These are phyloP conservation scores for Penicillium salamii DNA, from an alignment of 495 filamentous ascomycete genomes.

Conservation along the genomic window DNA sequence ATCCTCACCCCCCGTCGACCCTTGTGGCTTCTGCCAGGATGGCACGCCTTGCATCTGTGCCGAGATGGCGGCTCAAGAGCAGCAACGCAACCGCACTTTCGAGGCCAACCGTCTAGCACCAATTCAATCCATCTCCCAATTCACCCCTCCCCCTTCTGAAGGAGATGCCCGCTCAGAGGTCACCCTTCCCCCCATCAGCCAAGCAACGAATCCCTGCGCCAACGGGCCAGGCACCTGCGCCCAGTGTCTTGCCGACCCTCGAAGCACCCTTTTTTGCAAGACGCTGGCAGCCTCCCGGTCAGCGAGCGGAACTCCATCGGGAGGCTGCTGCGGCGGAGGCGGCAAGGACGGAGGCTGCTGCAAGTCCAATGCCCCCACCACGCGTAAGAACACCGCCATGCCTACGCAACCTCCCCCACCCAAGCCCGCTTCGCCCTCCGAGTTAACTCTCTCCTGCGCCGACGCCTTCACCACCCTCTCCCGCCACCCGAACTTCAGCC, in stretches of 20 bases:
- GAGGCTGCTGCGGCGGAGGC: slow-evolving; percentile 51
- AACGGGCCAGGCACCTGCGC: slow-evolving; percentile 78
- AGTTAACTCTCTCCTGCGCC: slow-evolving; percentile 59
- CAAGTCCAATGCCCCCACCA: slow-evolving; percentile 31
- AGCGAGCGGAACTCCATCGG: slow-evolving; percentile 44
- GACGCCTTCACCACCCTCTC: slow-evolving; percentile 81
- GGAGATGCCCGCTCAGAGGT: slow-evolving; percentile 53
- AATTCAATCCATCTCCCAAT: slow-evolving; percentile 52
- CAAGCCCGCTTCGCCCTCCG: slow-evolving; percentile 28
- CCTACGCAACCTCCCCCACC: slow-evolving; percentile 22
- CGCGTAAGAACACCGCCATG: slow-evolving; percentile 27
- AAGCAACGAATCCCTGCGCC: slow-evolving; percentile 54
- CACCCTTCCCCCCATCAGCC: slow-evolving; percentile 37
- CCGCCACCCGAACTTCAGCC: slow-evolving; percentile 74
- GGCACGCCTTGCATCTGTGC: slow-evolving; percentile 83
- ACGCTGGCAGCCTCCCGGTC: slow-evolving; percentile 66
- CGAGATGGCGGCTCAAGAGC: slow-evolving; percentile 58
- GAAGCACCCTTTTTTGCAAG: slow-evolving; percentile 82
- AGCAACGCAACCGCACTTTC: slow-evolving; percentile 33
- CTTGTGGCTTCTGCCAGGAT: slow-evolving; percentile 86
- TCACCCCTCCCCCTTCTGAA: slow-evolving; percentile 70
- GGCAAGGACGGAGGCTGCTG: slow-evolving; percentile 54
- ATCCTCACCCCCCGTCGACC: slow-evolving; percentile 52
- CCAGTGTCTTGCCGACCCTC: slow-evolving; percentile 74
- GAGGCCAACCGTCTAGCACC: slow-evolving; percentile 48